These are phyloP conservation scores for Encephalitozoon hellem DNA, from an alignment of 371 early-diverging fungal genomes.

Conservation along the genomic window DNA sequence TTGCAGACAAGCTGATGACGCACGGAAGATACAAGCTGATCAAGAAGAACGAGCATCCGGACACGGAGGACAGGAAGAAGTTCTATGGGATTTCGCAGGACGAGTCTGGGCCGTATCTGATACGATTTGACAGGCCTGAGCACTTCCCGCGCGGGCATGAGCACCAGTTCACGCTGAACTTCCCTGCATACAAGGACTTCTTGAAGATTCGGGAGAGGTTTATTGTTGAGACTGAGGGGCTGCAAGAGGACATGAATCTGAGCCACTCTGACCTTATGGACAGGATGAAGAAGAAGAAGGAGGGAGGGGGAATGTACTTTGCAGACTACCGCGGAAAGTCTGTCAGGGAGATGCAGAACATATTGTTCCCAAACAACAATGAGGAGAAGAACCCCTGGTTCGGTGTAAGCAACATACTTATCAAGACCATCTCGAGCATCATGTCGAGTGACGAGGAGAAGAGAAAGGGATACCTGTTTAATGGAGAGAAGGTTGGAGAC, in stretches of 20 bases:
- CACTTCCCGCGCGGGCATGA: constrained; percentile 26
- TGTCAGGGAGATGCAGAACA: background rate
- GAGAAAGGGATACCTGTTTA: background rate
- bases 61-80: background rate
- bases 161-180: constrained; percentile 3
- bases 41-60: constrained; percentile 8
- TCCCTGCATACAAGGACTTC: background rate
- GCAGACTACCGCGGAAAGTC: background rate
- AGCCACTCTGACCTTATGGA: background rate
- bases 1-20: constrained; percentile 25
- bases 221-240: background rate
- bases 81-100: constrained; percentile 17
- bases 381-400: background rate
- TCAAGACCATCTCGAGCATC: background rate
- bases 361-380: background rate
- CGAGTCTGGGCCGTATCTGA: background rate
- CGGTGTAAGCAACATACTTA: background rate
- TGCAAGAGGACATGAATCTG: background rate
- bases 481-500: background rate
- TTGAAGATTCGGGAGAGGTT: background rate
- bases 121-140: background rate
- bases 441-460: background rate
- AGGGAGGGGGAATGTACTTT: background rate
- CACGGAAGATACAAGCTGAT: constrained; percentile 31
- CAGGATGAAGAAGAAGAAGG: background rate